These are phyloP conservation scores for Apostasia shenzhenica DNA, from an alignment of 106 monocot genomes.

Conservation along the genomic window DNA sequence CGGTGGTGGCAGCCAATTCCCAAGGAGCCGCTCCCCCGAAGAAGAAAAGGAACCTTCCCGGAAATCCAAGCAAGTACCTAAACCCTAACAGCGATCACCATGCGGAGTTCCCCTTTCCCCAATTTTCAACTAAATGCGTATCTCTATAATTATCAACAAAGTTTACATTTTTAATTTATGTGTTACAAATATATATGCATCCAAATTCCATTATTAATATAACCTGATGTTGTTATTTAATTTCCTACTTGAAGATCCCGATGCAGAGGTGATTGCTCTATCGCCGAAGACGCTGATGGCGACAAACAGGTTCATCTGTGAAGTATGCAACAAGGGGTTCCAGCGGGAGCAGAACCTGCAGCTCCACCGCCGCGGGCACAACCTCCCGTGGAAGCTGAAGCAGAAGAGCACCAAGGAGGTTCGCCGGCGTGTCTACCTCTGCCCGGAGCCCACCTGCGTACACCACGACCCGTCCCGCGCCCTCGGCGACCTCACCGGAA, in stretches of 20 bases:
- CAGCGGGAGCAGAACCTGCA: conserved; percentile 86
- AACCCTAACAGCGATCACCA: background rate
- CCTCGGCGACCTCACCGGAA: conserved; percentile 90
- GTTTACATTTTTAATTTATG: background rate
- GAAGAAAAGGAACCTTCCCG: conserved; percentile 60
- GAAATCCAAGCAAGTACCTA: conserved; percentile 55
- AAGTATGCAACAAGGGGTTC: conserved; percentile 88
- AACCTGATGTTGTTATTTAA: background rate
- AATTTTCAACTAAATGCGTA: background rate
- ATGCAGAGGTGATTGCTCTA: conserved; percentile 78
- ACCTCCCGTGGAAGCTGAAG: conserved; percentile 87
- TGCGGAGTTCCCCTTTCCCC: background rate
- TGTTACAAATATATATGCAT: too few relatives aligned
- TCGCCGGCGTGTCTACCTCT: conserved; percentile 61
- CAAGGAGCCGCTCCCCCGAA: conserved; percentile 16
- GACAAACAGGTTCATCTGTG: conserved; percentile 82
- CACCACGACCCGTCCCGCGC: conserved; percentile 81
- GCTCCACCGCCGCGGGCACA: conserved; percentile 82
- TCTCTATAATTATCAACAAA: background rate
- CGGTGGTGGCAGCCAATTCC: background rate
- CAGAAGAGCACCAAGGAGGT: conserved; percentile 64
- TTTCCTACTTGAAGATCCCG: conserved; percentile 37
- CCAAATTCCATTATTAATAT: too few relatives aligned
- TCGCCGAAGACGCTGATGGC: conserved; percentile 82
- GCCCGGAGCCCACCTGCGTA: conserved; percentile 75